Evolutionary conservation across 805 yeast species (phyloP).

Genomic region (Wickerhamomyces canadensis): DNA sequence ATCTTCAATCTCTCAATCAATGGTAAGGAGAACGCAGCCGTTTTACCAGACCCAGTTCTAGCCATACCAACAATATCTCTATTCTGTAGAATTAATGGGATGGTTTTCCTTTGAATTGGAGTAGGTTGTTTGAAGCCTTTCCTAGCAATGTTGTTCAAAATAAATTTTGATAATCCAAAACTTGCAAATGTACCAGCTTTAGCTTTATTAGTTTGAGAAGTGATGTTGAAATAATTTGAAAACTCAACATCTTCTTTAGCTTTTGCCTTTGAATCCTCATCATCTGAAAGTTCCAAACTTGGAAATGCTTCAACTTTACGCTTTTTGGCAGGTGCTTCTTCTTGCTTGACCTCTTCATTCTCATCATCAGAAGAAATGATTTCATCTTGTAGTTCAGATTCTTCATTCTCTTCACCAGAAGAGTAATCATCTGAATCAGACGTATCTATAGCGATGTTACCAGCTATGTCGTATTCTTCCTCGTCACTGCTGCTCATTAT

Average conservation of each 20-base stretch:
- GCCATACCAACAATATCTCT: constrained; percentile 99
- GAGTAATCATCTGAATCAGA: constrained; percentile 32
- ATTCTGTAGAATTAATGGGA: constrained; percentile 80
- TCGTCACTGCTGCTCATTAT: constrained; percentile 28
- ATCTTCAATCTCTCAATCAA: constrained; percentile 77
- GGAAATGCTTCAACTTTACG: constrained; percentile 34
- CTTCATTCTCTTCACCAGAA: constrained; percentile 25
- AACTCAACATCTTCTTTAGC: constrained; percentile 41
- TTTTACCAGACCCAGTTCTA: constrained; percentile 97
- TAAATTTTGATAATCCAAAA: constrained; percentile 75
- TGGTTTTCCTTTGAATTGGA: constrained; percentile 94
- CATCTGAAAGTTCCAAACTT: constrained; percentile 47
- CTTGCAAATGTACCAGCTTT: constrained; percentile 83
- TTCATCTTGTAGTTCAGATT: constrained; percentile 45
- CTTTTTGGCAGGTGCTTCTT: constrained; percentile 25
- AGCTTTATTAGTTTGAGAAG: constrained; percentile 48
- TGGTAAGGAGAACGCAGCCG: constrained; percentile 94
- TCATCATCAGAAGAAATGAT: constrained; percentile 46
- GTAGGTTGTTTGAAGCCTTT: constrained; percentile 95
- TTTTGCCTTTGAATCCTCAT: constrained; percentile 31
- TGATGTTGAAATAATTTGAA: constrained; percentile 36
- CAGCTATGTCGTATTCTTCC: constrained; percentile 58
- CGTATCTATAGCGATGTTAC: constrained; percentile 45
- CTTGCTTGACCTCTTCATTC: constrained; percentile 38
- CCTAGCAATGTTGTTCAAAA: constrained; percentile 63